phyloP scores from a whole-genome alignment of 1,284 basidiomycete species.

The Phellinidium pouzarii region DNA sequence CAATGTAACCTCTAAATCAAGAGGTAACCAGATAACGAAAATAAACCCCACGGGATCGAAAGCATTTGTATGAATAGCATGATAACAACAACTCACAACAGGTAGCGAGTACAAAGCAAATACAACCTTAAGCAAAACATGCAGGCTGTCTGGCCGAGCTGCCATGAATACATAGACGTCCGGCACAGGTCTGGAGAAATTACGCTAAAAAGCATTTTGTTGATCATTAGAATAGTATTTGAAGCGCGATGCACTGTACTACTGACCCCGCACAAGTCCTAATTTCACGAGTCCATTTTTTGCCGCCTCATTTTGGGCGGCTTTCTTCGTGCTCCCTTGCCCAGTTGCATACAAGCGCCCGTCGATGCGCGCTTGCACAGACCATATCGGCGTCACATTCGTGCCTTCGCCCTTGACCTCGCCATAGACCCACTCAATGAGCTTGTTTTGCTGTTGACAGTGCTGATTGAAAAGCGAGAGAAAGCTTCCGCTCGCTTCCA shows the following conservation, averaged over 20 bases:
- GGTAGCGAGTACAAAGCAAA: background rate
- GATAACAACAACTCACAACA: no score
- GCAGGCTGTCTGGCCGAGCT: background rate
- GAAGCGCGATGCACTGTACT: no score
- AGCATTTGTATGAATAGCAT: no score
- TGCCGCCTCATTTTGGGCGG: constrained; percentile 65
- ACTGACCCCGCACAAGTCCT: no score
- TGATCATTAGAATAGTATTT: no score
- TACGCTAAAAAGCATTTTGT: no score
- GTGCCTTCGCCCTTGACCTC: constrained; percentile 35
- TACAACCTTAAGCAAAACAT: background rate
- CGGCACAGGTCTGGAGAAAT: background rate
- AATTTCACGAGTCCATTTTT: constrained; percentile 47
- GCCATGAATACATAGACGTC: background rate
- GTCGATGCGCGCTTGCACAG: constrained; percentile 53
- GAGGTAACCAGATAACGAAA: no score
- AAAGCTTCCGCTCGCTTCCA: constrained; percentile 38
- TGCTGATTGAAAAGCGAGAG: constrained; percentile 72
- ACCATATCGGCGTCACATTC: constrained; percentile 66
- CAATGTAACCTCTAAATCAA: no score
- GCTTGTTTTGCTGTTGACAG: constrained; percentile 47
- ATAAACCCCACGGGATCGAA: no score
- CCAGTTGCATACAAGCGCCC: constrained; percentile 52
- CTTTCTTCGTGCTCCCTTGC: constrained; percentile 65
- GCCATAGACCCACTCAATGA: constrained; percentile 66